phyloP scores from a whole-genome alignment of 129 eudicot genomes.

The Tagetes erecta region DNA sequence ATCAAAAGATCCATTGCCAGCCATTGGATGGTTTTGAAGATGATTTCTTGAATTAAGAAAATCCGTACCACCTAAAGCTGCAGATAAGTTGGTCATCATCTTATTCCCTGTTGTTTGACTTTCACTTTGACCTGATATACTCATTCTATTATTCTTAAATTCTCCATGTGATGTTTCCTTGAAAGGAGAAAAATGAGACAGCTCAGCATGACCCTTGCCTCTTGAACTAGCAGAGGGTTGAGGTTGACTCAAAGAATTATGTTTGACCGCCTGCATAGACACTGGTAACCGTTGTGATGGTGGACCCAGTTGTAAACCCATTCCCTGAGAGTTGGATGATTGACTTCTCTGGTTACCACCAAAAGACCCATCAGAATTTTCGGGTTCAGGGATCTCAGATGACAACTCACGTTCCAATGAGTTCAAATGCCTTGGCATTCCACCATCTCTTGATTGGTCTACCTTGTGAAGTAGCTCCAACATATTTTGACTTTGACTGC shows the following conservation, averaged over 20 bases:
- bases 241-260: conserved; percentile 35
- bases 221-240: conserved; percentile 40
- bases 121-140: conserved; percentile 35
- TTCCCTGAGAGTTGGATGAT: conserved; percentile 71
- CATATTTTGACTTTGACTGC: conserved; percentile 71
- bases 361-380: conserved; percentile 59
- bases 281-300: conserved; percentile 63
- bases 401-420: conserved; percentile 45
- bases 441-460: conserved; percentile 67
- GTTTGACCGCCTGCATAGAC: conserved; percentile 31
- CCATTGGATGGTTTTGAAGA: conserved; percentile 47
- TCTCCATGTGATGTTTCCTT: conserved; percentile 43
- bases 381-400: conserved; percentile 59
- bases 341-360: conserved; percentile 59
- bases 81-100: conserved; percentile 40
- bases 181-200: conserved; percentile 40
- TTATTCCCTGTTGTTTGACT: conserved; percentile 37
- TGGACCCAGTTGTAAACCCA: conserved; percentile 87
- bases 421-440: conserved; percentile 32
- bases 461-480: conserved; percentile 90
- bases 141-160: conserved; percentile 34
- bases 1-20: conserved; percentile 31
- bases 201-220: conserved; percentile 45
- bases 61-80: conserved; percentile 42
- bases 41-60: conserved; percentile 46